Base-by-base conservation (phyloP, 495 filamentous ascomycete species). In the Acidiella bohemica region DNA sequence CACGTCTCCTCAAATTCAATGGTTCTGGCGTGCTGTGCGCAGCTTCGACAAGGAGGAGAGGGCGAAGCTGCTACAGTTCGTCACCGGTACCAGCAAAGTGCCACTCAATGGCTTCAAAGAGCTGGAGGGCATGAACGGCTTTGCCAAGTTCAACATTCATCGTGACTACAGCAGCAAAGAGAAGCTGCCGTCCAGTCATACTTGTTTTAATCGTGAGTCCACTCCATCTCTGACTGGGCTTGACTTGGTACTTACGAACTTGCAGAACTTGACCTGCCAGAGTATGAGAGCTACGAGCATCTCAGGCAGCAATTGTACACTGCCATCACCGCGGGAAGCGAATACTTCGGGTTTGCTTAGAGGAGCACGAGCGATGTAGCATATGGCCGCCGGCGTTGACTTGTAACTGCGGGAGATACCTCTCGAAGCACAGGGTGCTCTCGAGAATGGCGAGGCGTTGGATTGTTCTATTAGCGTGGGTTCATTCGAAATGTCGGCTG, bases 21-120 rank as follows among this genome's bases (percentile, higher is more conserved):
- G 90, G 92, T 95, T 99, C 76, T 99, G 90, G 90, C 80, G 90
- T 53, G 90, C 92, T 3, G 80, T 99, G 29, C 80, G 92, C 50
- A 94, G 87, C 5, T 99, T 93, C 53, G 90, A 99, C 67, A 96
- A 96, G 65, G 90, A 99, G 67, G 90, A 96, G 62, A 84, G 84
- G 41, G 90, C 90, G 45, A 96, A 96, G 59, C 73, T 99, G 28
- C 72, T 99, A 5, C 90, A 99, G 56, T 99, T 99, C 60, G 90
- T 96, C 46, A 99, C 90, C 0, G 90, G 90, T 51, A 99, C 90
- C 10, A 90, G 83, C 63, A 99, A 99, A 66, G 90, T 99, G 18
- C 90, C 90, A 30, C 77, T 99, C 32, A 99, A 99, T 53, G 90
- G 90, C 19, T 99, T 99, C 71, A 94, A 90, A 64, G 88, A 99